Conservation (phyloP, 768 basidiomycete genomes). For the Leucocoprinus leucothites region DNA sequence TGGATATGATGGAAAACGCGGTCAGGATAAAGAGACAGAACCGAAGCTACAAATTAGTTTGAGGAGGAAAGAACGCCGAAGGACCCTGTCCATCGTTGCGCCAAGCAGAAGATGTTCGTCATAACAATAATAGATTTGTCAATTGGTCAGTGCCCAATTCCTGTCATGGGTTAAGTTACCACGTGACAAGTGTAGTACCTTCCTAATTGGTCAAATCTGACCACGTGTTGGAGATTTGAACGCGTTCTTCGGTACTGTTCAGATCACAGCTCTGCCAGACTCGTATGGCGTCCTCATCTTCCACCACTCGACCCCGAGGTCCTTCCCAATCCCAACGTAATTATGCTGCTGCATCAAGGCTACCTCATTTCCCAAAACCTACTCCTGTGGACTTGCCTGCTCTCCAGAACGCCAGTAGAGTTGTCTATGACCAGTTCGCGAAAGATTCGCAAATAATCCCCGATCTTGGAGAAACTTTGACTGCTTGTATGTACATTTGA, state of each 20-base stretch:
- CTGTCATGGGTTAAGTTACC: too few relatives aligned
- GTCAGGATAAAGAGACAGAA: not conserved
- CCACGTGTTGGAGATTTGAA: constrained; percentile 12
- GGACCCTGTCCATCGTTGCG: not conserved
- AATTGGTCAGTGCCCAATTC: too few relatives aligned
- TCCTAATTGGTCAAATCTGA: not conserved
- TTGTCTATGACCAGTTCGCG: constrained; percentile 63
- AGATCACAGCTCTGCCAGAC: constrained; percentile 2
- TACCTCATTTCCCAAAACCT: constrained; percentile 26
- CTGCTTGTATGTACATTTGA: constrained; percentile 43
- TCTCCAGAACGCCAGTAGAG: constrained; percentile 62
- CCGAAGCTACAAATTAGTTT: too few relatives aligned
- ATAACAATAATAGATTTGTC: too few relatives aligned
- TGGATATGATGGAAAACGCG: too few relatives aligned
- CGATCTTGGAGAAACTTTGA: constrained; percentile 68
- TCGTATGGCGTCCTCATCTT: constrained; percentile 10
- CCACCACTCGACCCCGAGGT: constrained; percentile 13
- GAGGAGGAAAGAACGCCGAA: not conserved
- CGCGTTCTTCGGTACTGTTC: constrained; percentile 4
- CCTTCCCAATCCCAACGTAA: constrained; percentile 16
- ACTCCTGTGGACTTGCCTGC: constrained; percentile 54
- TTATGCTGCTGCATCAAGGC: constrained; percentile 17
- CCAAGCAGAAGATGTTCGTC: not conserved
- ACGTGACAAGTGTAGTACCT: too few relatives aligned
- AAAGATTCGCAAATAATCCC: constrained; percentile 77